Percentiles rank a stretch among this genome's conserved stretches.
Evolutionary conservation across 352 stramenopile genomes (phyloP).

Genomic region (Pythium scleroteichum): DNA sequence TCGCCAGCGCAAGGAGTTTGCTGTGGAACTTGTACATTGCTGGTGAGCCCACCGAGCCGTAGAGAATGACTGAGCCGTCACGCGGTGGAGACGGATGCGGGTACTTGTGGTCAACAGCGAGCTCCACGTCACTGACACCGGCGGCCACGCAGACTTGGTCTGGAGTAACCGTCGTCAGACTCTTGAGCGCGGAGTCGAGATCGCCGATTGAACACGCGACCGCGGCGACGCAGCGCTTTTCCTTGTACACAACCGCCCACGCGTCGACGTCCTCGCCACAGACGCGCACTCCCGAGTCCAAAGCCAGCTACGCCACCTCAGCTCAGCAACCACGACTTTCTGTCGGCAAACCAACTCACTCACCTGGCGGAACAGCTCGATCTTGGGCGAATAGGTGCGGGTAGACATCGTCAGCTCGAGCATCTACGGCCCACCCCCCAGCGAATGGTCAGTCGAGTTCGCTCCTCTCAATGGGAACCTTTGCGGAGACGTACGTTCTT

Average conservation of each 20-base stretch:
- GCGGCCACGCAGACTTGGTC: constrained; percentile 56
- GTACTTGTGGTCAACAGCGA: constrained; percentile 77
- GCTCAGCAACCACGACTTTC: too few species aligned
- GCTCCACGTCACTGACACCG: constrained; percentile 66
- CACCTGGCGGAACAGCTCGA: constrained; percentile 83
- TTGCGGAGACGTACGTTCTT: constrained; percentile 47
- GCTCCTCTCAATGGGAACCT: neutral
- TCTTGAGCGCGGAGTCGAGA: constrained; percentile 29
- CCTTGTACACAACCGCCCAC: constrained; percentile 76
- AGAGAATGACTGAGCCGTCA: constrained; percentile 71
- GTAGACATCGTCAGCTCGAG: constrained; percentile 78
- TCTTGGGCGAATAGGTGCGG: constrained; percentile 74
- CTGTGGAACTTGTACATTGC: constrained; percentile 74
- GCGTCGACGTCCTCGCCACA: constrained; percentile 53
- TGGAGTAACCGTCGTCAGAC: constrained; percentile 19
- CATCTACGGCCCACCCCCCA: constrained; percentile 47
- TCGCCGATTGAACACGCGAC: constrained; percentile 58
- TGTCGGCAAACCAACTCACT: too few species aligned
- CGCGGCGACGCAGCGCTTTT: constrained; percentile 56
- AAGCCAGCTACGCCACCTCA: constrained; percentile 35
- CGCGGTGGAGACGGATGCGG: constrained; percentile 34
- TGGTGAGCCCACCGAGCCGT: constrained; percentile 72
- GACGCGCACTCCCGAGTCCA: constrained; percentile 66
- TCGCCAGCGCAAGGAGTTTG: constrained; percentile 56
- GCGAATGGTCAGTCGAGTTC: constrained; percentile 7